These are phyloP conservation scores for Hydnomerulius pinastri DNA, from an alignment of 768 basidiomycete species.

Conservation along the genomic window DNA sequence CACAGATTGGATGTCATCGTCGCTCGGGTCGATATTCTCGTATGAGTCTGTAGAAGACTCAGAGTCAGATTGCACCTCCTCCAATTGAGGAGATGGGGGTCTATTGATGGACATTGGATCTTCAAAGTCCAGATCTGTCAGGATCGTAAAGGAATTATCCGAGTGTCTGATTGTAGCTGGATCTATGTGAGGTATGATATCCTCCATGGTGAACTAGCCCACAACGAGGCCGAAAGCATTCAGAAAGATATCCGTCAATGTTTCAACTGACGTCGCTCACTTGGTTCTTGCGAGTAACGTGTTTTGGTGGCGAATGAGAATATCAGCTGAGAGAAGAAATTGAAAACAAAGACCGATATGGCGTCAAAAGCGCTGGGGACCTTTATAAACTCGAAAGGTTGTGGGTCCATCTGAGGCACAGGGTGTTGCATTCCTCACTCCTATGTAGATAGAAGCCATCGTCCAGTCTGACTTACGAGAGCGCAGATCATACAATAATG, in stretches of 20 bases:
- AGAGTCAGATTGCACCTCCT: conserved; percentile 17
- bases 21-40: conserved; percentile 15
- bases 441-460: background rate
- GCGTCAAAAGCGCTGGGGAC: background rate
- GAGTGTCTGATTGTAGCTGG: background rate
- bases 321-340: background rate
- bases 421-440: background rate
- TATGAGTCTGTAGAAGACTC: conserved; percentile 24
- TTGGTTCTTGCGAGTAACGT: background rate
- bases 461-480: background rate
- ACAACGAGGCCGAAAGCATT: background rate
- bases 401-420: conserved; percentile 20
- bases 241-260: background rate
- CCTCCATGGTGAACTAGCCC: conserved; percentile 21
- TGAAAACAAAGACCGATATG: background rate
- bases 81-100: background rate
- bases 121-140: conserved; percentile 2
- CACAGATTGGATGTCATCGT: conserved; percentile 12
- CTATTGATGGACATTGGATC: conserved; percentile 4
- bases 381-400: conserved; percentile 9
- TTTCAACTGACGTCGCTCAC: background rate
- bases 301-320: background rate
- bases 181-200: conserved; percentile 9
- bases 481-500: conserved; percentile 17
- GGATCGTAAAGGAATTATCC: conserved; percentile 13